Percentiles rank a stretch among this genome's conserved stretches.
phyloP scores from a whole-genome alignment of 2,329 filamentous ascomycete species.

The Nannizzia gypsea region DNA sequence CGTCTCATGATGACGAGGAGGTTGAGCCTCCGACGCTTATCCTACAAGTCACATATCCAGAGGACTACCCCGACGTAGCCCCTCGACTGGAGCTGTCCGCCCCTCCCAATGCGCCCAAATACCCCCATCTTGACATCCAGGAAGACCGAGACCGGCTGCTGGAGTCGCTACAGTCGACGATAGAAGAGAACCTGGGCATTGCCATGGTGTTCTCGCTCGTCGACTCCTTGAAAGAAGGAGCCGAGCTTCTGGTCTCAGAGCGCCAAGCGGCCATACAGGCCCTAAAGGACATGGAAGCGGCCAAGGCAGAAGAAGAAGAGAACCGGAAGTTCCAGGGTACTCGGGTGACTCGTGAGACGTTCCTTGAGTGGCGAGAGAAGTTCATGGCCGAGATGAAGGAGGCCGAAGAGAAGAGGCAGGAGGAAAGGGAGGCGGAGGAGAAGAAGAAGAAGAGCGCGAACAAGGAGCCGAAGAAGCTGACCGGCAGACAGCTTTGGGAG shows the following conservation, averaged over 20 bases:
- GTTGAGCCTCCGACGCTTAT: conserved; percentile 57
- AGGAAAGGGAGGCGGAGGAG: conserved; percentile 67
- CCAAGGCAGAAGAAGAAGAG: conserved; percentile 68
- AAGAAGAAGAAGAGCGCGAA: conserved; percentile 66
- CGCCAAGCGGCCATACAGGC: conserved; percentile 54
- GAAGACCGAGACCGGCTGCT: conserved; percentile 69
- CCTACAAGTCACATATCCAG: conserved; percentile 79
- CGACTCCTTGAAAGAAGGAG: conserved; percentile 73
- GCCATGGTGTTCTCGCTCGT: conserved; percentile 93
- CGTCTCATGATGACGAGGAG: conserved; percentile 51
- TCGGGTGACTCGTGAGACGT: conserved; percentile 74
- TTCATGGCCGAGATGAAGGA: conserved; percentile 78
- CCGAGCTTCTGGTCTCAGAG: conserved; percentile 71
- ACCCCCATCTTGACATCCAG: conserved; percentile 65
- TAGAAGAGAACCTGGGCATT: conserved; percentile 92
- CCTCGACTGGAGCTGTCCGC: conserved; percentile 70
- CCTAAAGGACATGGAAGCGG: conserved; percentile 41
- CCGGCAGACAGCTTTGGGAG: conserved; percentile 69
- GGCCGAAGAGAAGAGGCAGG: conserved; percentile 52
- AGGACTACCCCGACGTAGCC: conserved; percentile 76
- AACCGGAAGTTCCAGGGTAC: conserved; percentile 95
- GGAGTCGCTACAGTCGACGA: conserved; percentile 56
- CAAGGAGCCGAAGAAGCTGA: conserved; percentile 53
- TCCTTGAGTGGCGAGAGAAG: conserved; percentile 65
- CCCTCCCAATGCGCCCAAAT: conserved; percentile 55